A percentile compares a stretch with the other conserved stretches of the same genome.
phyloP scores from a whole-genome alignment of 371 early-diverging fungal species.

The Batkoa obscura region DNA sequence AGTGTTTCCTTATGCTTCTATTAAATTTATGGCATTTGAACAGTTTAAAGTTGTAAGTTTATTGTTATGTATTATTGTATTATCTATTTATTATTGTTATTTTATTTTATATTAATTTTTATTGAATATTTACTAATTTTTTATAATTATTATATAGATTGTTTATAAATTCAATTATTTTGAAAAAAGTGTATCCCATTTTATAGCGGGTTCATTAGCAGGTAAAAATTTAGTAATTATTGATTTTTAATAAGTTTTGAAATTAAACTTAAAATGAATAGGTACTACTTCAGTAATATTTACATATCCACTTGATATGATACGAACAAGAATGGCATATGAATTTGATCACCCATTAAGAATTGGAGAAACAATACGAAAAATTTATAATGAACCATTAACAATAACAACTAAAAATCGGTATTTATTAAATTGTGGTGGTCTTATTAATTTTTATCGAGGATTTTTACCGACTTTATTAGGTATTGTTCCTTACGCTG shows the following conservation, averaged over 20 bases:
- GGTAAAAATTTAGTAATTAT: conserved; percentile 18
- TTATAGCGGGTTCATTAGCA: conserved; percentile 59
- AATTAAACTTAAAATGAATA: conserved; percentile 9
- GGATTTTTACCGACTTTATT: conserved; percentile 77
- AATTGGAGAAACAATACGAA: conserved; percentile 15
- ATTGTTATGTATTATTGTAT: no score
- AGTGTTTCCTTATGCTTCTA: conserved; percentile 91
- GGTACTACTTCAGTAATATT: conserved; percentile 77
- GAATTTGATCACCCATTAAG: conserved; percentile 28
- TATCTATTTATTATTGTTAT: no score
- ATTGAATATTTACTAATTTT: no score
- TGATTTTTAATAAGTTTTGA: background rate
- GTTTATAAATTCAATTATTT: background rate
- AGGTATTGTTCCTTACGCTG: conserved; percentile 94
- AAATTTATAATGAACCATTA: conserved; percentile 31
- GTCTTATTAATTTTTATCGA: conserved; percentile 65
- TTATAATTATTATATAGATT: background rate
- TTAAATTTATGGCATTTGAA: conserved; percentile 89
- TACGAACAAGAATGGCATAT: conserved; percentile 86
- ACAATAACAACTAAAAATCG: background rate
- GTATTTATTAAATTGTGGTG: conserved; percentile 1
- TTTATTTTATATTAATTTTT: no score
- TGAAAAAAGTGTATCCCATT: conserved; percentile 26
- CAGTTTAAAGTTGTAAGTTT: conserved; percentile 48
- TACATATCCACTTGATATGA: conserved; percentile 86